These are phyloP conservation scores for Cyanidioschyzon merolae DNA, from an alignment of 23 red algal genomes.

Conservation along the genomic window DNA sequence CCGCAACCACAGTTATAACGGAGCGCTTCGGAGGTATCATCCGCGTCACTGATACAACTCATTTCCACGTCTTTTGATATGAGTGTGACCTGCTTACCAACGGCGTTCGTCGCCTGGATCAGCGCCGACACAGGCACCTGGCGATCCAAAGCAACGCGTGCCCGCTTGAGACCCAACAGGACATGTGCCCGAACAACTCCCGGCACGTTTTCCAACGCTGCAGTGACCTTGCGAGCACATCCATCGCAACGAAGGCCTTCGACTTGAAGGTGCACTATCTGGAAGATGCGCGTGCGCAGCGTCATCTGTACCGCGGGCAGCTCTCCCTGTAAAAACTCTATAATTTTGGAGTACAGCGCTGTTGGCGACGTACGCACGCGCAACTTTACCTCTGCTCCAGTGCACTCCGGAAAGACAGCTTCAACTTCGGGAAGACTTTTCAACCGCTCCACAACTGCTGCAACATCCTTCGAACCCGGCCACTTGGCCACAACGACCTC, in stretches of 20 bases:
- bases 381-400: background rate
- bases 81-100: background rate
- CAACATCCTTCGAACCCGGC: background rate
- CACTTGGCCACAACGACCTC: background rate
- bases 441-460: background rate
- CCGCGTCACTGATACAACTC: background rate
- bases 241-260: background rate
- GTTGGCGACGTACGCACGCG: background rate
- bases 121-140: conserved; percentile 1
- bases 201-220: background rate
- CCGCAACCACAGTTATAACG: conserved; percentile 23
- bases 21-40: background rate
- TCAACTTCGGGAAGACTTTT: background rate
- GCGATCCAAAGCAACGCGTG: background rate
- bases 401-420: background rate
- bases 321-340: background rate
- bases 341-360: background rate
- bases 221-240: background rate
- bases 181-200: background rate
- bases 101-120: background rate
- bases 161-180: background rate
- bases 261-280: background rate
- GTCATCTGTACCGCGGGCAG: background rate
- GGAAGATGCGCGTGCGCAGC: background rate
- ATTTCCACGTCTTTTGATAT: background rate